These are phyloP conservation scores for Metschnikowia arizonensis DNA, from an alignment of 805 yeast genomes.

Conservation along the genomic window DNA sequence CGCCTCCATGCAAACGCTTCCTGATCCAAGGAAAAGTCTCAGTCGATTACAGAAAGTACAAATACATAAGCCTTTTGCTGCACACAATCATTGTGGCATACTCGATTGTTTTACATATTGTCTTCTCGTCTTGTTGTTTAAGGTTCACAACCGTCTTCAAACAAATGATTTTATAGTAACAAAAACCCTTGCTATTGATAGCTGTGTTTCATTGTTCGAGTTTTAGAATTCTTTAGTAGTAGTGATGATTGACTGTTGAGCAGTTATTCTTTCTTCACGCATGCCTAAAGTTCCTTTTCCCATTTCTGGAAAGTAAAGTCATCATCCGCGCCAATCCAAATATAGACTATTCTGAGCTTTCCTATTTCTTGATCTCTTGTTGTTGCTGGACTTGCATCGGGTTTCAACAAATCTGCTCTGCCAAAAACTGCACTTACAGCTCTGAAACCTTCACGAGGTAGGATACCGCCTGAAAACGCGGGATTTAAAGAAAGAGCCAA, in stretches of 20 bases:
- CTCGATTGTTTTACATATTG: background rate
- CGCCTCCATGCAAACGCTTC: slow-evolving; percentile 4
- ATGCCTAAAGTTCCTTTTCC: background rate
- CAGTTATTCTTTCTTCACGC: background rate
- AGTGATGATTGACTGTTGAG: background rate
- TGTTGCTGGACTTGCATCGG: background rate
- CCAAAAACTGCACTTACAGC: background rate
- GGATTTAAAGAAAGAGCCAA: background rate
- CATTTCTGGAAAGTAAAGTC: background rate
- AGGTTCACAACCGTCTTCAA: background rate
- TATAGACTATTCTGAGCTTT: background rate
- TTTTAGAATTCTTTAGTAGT: background rate
- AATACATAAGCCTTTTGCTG: background rate
- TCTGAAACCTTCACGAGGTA: background rate
- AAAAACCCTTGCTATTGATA: background rate
- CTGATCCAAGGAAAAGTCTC: slow-evolving; percentile 1
- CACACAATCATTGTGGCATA: background rate
- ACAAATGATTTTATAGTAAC: background rate
- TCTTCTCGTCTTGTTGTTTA: background rate
- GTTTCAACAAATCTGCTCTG: no score
- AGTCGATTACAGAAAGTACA: slow-evolving; percentile 1
- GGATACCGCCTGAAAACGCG: background rate
- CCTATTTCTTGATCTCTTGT: background rate
- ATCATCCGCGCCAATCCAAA: background rate
- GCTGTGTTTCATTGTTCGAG: background rate